phyloP scores from a whole-genome alignment of 345 rosid species.

The Mercurialis annua region DNA sequence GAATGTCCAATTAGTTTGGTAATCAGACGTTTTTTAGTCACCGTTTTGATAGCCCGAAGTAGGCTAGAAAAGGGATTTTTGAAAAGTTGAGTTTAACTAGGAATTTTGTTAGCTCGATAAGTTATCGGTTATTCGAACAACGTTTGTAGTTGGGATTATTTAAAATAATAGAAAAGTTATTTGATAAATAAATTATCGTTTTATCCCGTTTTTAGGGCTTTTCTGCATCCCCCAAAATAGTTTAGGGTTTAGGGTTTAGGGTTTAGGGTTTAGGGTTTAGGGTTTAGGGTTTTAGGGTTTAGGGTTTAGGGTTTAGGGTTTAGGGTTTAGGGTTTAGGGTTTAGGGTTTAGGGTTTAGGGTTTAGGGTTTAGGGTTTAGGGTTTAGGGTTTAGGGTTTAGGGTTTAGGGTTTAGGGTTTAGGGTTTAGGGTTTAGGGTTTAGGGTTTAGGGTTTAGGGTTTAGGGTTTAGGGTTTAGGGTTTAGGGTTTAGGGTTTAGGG shows the following conservation, averaged over 20 bases:
- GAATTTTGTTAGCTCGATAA: no score
- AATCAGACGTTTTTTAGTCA: no score
- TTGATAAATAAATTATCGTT: no score
- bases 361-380: conserved; percentile 24
- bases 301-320: conserved; percentile 24
- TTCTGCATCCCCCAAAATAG: no score
- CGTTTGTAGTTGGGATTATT: no score
- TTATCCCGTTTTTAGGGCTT: no score
- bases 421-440: conserved; percentile 20
- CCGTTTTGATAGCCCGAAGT: no score
- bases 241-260: conserved; percentile 16
- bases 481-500: conserved; percentile 15
- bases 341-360: conserved; percentile 23
- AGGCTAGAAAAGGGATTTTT: no score
- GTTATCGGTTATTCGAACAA: no score
- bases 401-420: conserved; percentile 23
- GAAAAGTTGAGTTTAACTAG: no score
- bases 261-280: conserved; percentile 21
- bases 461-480: conserved; percentile 16
- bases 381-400: conserved; percentile 17
- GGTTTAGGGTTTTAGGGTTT: conserved; percentile 17
- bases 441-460: conserved; percentile 13
- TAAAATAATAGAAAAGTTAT: no score
- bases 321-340: conserved; percentile 7
- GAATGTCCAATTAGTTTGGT: no score